These are phyloP conservation scores for Telopea speciosissima DNA, from an alignment of 177 flowering plant species.

Conservation along the genomic window DNA sequence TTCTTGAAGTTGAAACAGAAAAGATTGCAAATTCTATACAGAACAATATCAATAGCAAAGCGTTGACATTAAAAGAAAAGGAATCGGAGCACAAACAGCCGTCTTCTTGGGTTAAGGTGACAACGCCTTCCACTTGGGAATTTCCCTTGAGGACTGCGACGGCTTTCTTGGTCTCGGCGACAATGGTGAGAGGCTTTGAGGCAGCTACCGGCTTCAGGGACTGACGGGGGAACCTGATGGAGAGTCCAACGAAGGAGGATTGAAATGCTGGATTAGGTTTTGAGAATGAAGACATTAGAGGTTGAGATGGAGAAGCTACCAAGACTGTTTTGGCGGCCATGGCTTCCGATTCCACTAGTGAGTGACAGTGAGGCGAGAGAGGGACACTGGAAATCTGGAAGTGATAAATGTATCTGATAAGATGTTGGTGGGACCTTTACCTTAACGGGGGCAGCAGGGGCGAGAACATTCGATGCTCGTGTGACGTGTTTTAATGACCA, in stretches of 20 bases:
- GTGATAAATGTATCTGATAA: neutral
- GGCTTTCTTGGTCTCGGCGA: conserved; percentile 70
- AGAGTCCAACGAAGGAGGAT: conserved; percentile 38
- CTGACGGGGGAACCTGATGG: conserved; percentile 39
- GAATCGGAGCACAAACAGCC: conserved; percentile 36
- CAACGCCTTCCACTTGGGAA: conserved; percentile 80
- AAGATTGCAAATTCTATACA: neutral
- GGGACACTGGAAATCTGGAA: too few species aligned
- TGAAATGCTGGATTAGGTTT: conserved; percentile 13
- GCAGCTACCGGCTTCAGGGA: conserved; percentile 24
- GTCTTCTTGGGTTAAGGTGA: conserved; percentile 67
- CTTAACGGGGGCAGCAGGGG: neutral
- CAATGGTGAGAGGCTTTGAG: conserved; percentile 45
- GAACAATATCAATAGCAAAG: neutral
- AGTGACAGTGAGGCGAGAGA: too few species aligned
- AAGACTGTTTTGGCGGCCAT: conserved; percentile 37
- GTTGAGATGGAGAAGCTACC: conserved; percentile 17
- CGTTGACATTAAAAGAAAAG: neutral
- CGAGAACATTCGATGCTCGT: too few species aligned
- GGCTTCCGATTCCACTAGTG: conserved; percentile 18
- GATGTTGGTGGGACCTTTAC: neutral
- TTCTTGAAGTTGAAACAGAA: too few species aligned
- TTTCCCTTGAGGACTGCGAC: conserved; percentile 84
- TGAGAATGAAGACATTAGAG: conserved; percentile 14
- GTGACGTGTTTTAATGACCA: neutral